Evolutionary conservation across 805 yeast species (phyloP), one percentile per base, ranked within the genome.

Genomic region (Huiozyma naganishii): DNA sequence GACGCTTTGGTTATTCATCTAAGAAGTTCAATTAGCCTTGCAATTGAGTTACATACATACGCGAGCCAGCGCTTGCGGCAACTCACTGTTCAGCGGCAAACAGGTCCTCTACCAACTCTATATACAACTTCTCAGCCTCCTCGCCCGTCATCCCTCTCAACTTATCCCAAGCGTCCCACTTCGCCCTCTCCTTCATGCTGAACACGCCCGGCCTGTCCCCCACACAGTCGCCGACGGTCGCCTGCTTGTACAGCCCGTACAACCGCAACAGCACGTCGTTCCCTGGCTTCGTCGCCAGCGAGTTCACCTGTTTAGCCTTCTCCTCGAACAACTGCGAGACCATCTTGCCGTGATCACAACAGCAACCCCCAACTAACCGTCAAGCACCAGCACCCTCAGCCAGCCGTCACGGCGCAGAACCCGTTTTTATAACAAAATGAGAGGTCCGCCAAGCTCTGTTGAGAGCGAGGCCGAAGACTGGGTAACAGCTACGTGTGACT

Each of bases 81-180:
- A 3, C 2, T 41, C 36, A 34, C 6, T 41, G 9, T 30, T 41
- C 35, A 57, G 74, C 74, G 43, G 70, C 75, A 47, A 75, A 65
- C 68, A 84, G 70, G 59, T 74, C 75, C 53, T 77, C 78, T 43
- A 78, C 90, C 37, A 83, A 68, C 7, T 63, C 80, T 58, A 83
- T 83, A 70, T 83, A 77, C 66, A 87, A 73, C 55, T 73, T 51
- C 73, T 90, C 97, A 48, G 98, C 98, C 32, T 87, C 97, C 54
- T 78, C 95, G 67, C 83, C 84, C 36, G 87, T 67, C 48, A 76
- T 76, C 46, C 98, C 98, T 71, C 84, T 83, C 59, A 81, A 70
- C 56, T 79, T 80, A 58, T 81, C 81, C 97, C 97, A 92, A 7
- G 97, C 76, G 62, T 89, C 90, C 97, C 97, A 92, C 74, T 92